Evolutionary conservation across 2,329 filamentous ascomycete genomes (phyloP), one percentile per base, ranked within the genome.

Genomic region (Beauveria rudraprayagi): DNA sequence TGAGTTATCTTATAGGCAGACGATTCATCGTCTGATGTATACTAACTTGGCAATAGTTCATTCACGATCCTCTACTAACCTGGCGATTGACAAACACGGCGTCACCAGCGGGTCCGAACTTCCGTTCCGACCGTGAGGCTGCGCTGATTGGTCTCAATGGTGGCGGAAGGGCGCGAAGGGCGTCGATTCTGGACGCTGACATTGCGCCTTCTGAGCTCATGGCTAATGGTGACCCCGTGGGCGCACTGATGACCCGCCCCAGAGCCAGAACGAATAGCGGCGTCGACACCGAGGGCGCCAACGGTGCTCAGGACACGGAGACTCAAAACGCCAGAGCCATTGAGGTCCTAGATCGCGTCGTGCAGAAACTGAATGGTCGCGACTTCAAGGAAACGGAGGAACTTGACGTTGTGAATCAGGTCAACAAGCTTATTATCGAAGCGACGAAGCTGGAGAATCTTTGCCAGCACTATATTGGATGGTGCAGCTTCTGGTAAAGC

Each of bases 381-480:
- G 94, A 99, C 72, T 99, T 99, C 75, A 92, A 91, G 74, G 83
- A 86, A 3, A 83, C 83, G 51, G 89, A 95, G 69, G 93, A 97
- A 76, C 81, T 99, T 65, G 88, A 87, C 62, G 87, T 96, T 24
- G 86, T 90, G 61, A 85, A 86, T 64, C 94, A 99, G 76, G 95
- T 99, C 5, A 93, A 96, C 75, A 93, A 95, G 74, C 78, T 99
- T 69, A 89, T 99, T 68, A 88, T 89, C 64, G 93, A 99, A 78
- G 94, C 94, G 24, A 99, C 94, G 7, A 97, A 94, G 71, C 80
- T 97, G 68, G 94, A 97, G 82, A 97, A 97, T 73, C 79, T 99
- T 64, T 99, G 94, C 73, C 94, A 97, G 80, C 94, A 97, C 78
- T 99, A 97, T 73, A 96, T 97, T 68, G 94, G 94, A 65, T 97